Evolutionary conservation across 2,329 filamentous ascomycete genomes (phyloP).

Genomic region (Aspergillus spinulosporus): DNA sequence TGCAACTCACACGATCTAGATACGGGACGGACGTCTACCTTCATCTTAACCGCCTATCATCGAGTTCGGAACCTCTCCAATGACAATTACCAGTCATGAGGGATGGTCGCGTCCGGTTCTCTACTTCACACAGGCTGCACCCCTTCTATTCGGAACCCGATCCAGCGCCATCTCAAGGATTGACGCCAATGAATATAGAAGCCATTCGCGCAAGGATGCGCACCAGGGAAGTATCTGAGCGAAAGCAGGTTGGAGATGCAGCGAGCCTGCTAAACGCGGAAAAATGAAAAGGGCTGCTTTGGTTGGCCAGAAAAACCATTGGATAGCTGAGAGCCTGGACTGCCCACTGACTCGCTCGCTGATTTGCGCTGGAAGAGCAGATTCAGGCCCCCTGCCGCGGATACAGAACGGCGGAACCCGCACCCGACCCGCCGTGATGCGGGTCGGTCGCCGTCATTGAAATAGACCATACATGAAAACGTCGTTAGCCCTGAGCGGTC

Average conservation of each 20-base stretch:
- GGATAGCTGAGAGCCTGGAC: background rate
- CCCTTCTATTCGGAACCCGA: constrained; percentile 39
- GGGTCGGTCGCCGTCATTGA: background rate
- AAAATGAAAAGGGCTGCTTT: constrained; percentile 21
- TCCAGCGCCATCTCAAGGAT: constrained; percentile 49
- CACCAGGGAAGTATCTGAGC: constrained; percentile 74
- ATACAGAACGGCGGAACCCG: background rate
- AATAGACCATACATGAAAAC: background rate
- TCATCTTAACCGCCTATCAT: constrained; percentile 92
- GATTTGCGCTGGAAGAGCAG: background rate
- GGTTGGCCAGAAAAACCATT: background rate
- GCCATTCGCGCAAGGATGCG: constrained; percentile 70
- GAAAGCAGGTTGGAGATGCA: constrained; percentile 86
- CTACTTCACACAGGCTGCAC: constrained; percentile 43
- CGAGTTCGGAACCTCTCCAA: constrained; percentile 93
- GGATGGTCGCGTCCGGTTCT: constrained; percentile 58
- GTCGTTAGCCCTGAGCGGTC: background rate
- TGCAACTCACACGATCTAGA: constrained; percentile 49
- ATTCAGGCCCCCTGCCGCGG: background rate
- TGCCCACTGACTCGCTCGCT: background rate
- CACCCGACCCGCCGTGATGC: background rate
- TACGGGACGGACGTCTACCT: constrained; percentile 99
- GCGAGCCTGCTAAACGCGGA: constrained; percentile 70
- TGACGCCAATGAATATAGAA: constrained; percentile 54
- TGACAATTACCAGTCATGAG: constrained; percentile 88